Evolutionary conservation across 495 filamentous ascomycete species (phyloP).

Genomic region (Tuber umbilicatum): DNA sequence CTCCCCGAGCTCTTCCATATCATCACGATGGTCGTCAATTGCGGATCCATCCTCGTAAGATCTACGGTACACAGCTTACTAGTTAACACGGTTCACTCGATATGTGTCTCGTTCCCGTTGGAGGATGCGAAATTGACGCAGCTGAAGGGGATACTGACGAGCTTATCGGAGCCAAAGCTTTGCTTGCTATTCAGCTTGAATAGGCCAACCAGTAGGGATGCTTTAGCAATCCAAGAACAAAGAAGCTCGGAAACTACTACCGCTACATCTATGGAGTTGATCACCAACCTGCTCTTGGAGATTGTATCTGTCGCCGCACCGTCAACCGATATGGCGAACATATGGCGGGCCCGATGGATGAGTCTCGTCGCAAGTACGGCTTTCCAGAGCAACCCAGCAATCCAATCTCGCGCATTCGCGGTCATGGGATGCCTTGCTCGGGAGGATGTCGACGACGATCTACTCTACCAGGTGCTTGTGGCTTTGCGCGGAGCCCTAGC

Average conservation of each 20-base stretch:
- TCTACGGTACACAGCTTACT: conserved; percentile 55
- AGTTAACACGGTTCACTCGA: conserved; percentile 59
- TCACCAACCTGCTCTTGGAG: conserved; percentile 53
- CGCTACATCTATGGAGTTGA: conserved; percentile 42
- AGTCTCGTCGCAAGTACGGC: conserved; percentile 62
- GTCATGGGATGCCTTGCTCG: conserved; percentile 63
- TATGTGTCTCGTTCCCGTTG: conserved; percentile 56
- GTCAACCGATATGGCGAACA: conserved; percentile 56
- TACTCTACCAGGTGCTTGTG: conserved; percentile 63
- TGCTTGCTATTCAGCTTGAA: conserved; percentile 42
- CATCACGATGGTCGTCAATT: conserved; percentile 61
- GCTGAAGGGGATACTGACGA: conserved; percentile 51
- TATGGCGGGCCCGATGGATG: conserved; percentile 67
- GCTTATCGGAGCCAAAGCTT: conserved; percentile 51
- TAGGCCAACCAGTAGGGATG: conserved; percentile 41
- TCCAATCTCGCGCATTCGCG: conserved; percentile 60
- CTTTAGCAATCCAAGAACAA: conserved; percentile 37
- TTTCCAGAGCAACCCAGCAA: conserved; percentile 63
- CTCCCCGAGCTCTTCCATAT: conserved; percentile 62
- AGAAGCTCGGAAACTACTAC: conserved; percentile 35
- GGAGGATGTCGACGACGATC: conserved; percentile 61
- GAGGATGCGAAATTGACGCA: conserved; percentile 52
- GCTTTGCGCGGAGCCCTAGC: conserved; percentile 55
- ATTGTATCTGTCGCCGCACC: conserved; percentile 57
- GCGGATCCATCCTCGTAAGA: conserved; percentile 51